Conservation (phyloP, 2,329 filamentous ascomycete species). For the Phaeoacremonium minimum region DNA sequence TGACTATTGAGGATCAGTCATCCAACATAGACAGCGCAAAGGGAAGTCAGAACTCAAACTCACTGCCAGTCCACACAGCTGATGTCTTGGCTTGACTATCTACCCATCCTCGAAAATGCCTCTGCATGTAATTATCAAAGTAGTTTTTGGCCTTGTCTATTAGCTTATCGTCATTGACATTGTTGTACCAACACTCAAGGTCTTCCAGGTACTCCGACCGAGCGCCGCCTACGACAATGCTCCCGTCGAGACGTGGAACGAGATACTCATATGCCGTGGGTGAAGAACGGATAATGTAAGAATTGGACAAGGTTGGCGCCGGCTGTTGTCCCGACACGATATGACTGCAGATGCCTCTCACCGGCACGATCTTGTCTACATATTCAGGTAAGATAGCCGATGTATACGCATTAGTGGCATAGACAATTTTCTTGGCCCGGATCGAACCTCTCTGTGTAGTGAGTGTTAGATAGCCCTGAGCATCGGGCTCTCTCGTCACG, state of each 20-base stretch:
- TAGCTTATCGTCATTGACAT: slow-evolving; percentile 32
- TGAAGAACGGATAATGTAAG: slow-evolving; percentile 15
- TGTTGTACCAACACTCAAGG: slow-evolving; percentile 33
- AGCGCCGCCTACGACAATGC: slow-evolving; percentile 39
- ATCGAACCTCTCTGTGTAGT: slow-evolving; percentile 12
- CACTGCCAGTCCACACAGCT: slow-evolving; percentile 36
- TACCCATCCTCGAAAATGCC: slow-evolving; percentile 39
- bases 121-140: slow-evolving; percentile 41
- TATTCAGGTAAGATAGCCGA: slow-evolving; percentile 23
- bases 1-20: slow-evolving; percentile 21
- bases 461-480: slow-evolving; percentile 11
- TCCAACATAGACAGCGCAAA: neutral
- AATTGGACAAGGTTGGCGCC: slow-evolving; percentile 11
- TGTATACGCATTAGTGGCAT: slow-evolving; percentile 29
- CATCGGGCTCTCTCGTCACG: slow-evolving; percentile 10
- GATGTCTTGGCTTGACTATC: slow-evolving; percentile 28
- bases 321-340: slow-evolving; percentile 7
- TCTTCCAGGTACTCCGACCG: slow-evolving; percentile 17
- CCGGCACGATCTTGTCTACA: slow-evolving; percentile 22
- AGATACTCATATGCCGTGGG: slow-evolving; percentile 26
- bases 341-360: slow-evolving; percentile 20
- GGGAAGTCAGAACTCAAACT: slow-evolving; percentile 7
- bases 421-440: slow-evolving; percentile 17
- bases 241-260: slow-evolving; percentile 32
- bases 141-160: slow-evolving; percentile 32